Conservation (phyloP, 331 rosid species). For the Prunus yedoensis region DNA sequence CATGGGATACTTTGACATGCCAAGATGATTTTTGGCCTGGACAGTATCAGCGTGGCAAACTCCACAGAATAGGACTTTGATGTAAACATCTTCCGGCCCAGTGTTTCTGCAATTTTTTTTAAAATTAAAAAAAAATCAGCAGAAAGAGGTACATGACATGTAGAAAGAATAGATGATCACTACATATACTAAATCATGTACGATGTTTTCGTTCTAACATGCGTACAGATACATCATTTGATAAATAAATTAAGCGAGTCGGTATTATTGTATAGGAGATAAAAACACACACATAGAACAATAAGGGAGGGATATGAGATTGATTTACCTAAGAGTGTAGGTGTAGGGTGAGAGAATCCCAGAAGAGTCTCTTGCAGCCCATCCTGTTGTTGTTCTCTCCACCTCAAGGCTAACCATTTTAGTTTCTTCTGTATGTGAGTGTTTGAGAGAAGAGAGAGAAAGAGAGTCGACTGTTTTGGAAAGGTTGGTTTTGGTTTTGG, state of each 20-base stretch:
- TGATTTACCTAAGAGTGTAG: constrained; percentile 54
- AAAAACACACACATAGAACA: too few species aligned
- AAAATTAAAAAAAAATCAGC: too few species aligned
- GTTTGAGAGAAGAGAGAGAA: background rate
- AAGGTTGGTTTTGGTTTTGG: too few species aligned
- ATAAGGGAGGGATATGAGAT: too few species aligned
- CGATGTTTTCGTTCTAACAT: too few species aligned
- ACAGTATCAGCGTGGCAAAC: constrained; percentile 82
- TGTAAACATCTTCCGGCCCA: constrained; percentile 72
- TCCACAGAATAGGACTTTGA: constrained; percentile 80
- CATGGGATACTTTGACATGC: constrained; percentile 90
- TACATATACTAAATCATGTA: background rate
- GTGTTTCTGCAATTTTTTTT: constrained; percentile 56
- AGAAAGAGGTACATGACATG: too few species aligned
- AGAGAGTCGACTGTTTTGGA: too few species aligned
- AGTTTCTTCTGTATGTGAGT: background rate
- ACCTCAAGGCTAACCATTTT: constrained; percentile 57
- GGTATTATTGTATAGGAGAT: too few species aligned
- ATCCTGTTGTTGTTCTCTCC: constrained; percentile 62
- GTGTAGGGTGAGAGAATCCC: constrained; percentile 82
- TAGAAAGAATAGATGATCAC: constrained; percentile 24
- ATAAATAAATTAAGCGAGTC: background rate
- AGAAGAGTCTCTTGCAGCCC: constrained; percentile 88
- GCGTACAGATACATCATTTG: background rate
- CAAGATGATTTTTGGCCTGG: constrained; percentile 77